These are phyloP conservation scores for Syncephalastrum sp. DNA, from an alignment of 371 early-diverging fungal species.

Conservation along the genomic window DNA sequence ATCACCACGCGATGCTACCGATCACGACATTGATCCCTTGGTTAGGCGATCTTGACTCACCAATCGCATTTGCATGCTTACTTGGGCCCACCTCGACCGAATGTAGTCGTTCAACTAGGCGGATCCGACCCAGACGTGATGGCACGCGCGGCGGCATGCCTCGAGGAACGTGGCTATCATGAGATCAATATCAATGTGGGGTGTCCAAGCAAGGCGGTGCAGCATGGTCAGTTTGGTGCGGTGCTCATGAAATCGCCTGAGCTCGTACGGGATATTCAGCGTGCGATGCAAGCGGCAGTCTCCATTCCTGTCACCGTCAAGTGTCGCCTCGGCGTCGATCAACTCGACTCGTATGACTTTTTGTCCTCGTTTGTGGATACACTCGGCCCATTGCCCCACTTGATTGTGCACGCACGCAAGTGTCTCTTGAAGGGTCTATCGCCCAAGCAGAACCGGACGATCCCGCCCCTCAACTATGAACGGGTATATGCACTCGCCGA, in stretches of 20 bases:
- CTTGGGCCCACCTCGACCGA: slow-evolving; percentile 51
- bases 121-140: slow-evolving; percentile 55
- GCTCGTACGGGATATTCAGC: slow-evolving; percentile 56
- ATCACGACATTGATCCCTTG: too few relatives aligned
- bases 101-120: slow-evolving; percentile 64
- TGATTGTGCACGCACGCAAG: slow-evolving; percentile 89
- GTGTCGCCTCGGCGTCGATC: slow-evolving; percentile 76
- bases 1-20: too few relatives aligned
- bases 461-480: slow-evolving; percentile 80
- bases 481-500: slow-evolving; percentile 69
- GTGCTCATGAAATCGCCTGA: slow-evolving; percentile 73
- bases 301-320: slow-evolving; percentile 70
- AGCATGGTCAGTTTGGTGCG: slow-evolving; percentile 71
- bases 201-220: slow-evolving; percentile 74
- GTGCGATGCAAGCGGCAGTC: slow-evolving; percentile 50
- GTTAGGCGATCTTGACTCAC: slow-evolving; percentile 52
- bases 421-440: slow-evolving; percentile 82
- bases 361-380: slow-evolving; percentile 59
- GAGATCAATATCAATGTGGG: slow-evolving; percentile 78
- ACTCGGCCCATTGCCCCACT: slow-evolving; percentile 37
- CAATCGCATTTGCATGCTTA: slow-evolving; percentile 39
- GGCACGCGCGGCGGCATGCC: slow-evolving; percentile 49
- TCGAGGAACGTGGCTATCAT: slow-evolving; percentile 50
- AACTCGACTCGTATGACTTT: slow-evolving; percentile 65
- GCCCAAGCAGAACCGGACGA: slow-evolving; percentile 80